A percentile compares a stretch with the other conserved stretches of the same genome.
phyloP scores from a whole-genome alignment of 2,329 filamentous ascomycete species.

The Aaosphaeria arxii region DNA sequence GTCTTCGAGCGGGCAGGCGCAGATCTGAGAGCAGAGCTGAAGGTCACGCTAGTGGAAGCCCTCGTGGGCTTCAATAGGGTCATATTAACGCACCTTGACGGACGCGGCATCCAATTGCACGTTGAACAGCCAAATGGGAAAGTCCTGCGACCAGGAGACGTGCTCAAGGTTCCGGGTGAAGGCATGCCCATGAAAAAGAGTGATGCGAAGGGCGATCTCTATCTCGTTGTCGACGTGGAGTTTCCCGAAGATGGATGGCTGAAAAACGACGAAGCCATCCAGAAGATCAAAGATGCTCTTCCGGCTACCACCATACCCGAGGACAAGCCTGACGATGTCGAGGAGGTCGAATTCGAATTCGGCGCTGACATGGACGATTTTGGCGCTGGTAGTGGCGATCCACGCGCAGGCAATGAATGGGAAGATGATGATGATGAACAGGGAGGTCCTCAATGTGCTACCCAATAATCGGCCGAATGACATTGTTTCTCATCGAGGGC shows the following conservation, averaged over 20 bases:
- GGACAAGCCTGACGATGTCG: slow-evolving; percentile 66
- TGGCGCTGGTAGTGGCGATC: slow-evolving; percentile 68
- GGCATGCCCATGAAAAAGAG: slow-evolving; percentile 92
- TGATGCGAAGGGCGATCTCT: slow-evolving; percentile 82
- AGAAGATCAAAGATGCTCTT: slow-evolving; percentile 70
- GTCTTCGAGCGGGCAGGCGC: slow-evolving; percentile 78
- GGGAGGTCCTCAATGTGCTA: slow-evolving; percentile 67
- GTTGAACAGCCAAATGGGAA: slow-evolving; percentile 70
- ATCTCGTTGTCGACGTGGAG: slow-evolving; percentile 77
- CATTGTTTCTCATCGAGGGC: too few relatives aligned
- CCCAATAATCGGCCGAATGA: slow-evolving; percentile 54
- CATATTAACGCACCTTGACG: slow-evolving; percentile 89
- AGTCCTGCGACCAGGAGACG: slow-evolving; percentile 77
- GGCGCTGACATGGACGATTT: slow-evolving; percentile 82
- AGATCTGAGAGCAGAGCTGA: slow-evolving; percentile 78
- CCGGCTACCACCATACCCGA: slow-evolving; percentile 58
- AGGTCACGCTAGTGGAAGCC: slow-evolving; percentile 78
- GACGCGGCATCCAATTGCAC: slow-evolving; percentile 78
- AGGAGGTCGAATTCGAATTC: slow-evolving; percentile 85
- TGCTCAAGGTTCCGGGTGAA: slow-evolving; percentile 82
- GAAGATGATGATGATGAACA: slow-evolving; percentile 67
- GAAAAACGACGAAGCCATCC: slow-evolving; percentile 63
- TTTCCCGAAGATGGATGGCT: slow-evolving; percentile 90
- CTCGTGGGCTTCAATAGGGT: slow-evolving; percentile 86
- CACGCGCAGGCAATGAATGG: slow-evolving; percentile 63